Conservation (phyloP, 164 flowering plant species). For the Malania oleifera region DNA sequence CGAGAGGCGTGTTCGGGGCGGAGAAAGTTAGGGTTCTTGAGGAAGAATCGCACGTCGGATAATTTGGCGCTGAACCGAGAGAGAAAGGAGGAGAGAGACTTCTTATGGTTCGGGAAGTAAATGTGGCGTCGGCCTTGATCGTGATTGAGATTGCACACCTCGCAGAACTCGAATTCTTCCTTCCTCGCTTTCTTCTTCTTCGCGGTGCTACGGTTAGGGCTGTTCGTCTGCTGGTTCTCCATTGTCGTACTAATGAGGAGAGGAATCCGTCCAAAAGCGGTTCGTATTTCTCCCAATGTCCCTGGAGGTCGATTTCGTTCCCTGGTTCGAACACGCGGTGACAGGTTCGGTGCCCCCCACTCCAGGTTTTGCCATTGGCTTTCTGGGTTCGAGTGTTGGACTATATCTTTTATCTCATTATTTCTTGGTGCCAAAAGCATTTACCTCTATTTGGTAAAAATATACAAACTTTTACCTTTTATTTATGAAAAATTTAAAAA, state of each 20-base stretch:
- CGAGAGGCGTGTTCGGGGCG: slow-evolving; percentile 46
- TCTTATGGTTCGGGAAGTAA: slow-evolving; percentile 65
- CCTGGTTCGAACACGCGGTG: too few relatives aligned
- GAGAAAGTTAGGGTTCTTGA: slow-evolving; percentile 53
- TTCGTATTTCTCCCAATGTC: too few relatives aligned
- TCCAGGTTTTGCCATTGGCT: too few relatives aligned
- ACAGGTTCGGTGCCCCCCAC: too few relatives aligned
- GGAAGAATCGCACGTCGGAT: slow-evolving; percentile 55
- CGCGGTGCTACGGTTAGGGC: slow-evolving; percentile 18
- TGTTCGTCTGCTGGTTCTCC: slow-evolving; percentile 6
- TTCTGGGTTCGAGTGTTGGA: too few relatives aligned
- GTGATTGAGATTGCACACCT: slow-evolving; percentile 73
- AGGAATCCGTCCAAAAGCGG: too few relatives aligned
- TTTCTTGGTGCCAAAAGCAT: too few relatives aligned
- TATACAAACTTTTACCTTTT: too few relatives aligned
- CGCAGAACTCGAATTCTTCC: slow-evolving; percentile 67
- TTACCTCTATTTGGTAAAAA: too few relatives aligned
- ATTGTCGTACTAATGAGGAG: slow-evolving; percentile 4
- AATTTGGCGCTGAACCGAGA: slow-evolving; percentile 59
- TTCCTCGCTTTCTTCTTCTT: slow-evolving; percentile 18
- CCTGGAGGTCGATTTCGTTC: too few relatives aligned
- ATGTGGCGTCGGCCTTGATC: slow-evolving; percentile 70
- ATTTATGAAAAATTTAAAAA: too few relatives aligned
- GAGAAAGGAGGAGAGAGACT: slow-evolving; percentile 56
- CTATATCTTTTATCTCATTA: too few relatives aligned